Evolutionary conservation across 768 basidiomycete genomes (phyloP).

Genomic region (Rhizopogon rudus): DNA sequence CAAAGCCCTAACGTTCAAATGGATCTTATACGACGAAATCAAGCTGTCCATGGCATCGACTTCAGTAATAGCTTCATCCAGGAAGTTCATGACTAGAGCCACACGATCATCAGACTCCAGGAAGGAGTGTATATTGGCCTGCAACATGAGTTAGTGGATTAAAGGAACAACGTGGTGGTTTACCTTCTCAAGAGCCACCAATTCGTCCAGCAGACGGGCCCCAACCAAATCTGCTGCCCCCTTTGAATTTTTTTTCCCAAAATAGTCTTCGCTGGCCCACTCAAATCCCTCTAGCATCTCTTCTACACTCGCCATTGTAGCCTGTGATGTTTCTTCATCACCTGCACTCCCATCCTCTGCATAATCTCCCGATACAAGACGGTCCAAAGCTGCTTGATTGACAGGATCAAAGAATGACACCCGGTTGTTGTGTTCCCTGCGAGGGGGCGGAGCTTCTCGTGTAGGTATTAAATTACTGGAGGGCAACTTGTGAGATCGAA

Average conservation of each 20-base stretch:
- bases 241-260: constrained; percentile 56
- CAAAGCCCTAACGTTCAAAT: constrained; percentile 70
- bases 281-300: constrained; percentile 99
- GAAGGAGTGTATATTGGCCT: constrained; percentile 98
- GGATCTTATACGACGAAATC: constrained; percentile 92
- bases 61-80: constrained; percentile 87
- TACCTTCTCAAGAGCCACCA: constrained; percentile 92
- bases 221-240: constrained; percentile 91
- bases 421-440: constrained; percentile 60
- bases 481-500: constrained; percentile 18
- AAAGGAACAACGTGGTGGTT: constrained; percentile 5
- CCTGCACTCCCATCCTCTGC: constrained; percentile 47
- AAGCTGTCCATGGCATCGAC: constrained; percentile 87
- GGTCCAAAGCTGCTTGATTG: constrained; percentile 70
- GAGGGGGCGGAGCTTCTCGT: constrained; percentile 30
- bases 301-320: constrained; percentile 87
- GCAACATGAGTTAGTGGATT: constrained; percentile 4
- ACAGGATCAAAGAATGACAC: constrained; percentile 81
- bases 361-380: constrained; percentile 49
- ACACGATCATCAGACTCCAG: constrained; percentile 94
- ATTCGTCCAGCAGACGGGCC: constrained; percentile 80
- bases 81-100: constrained; percentile 73
- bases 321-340: constrained; percentile 72
- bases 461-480: constrained; percentile 24
- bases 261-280: constrained; percentile 83